Conservation (phyloP, 345 rosid genomes). For the Reutealis trisperma region DNA sequence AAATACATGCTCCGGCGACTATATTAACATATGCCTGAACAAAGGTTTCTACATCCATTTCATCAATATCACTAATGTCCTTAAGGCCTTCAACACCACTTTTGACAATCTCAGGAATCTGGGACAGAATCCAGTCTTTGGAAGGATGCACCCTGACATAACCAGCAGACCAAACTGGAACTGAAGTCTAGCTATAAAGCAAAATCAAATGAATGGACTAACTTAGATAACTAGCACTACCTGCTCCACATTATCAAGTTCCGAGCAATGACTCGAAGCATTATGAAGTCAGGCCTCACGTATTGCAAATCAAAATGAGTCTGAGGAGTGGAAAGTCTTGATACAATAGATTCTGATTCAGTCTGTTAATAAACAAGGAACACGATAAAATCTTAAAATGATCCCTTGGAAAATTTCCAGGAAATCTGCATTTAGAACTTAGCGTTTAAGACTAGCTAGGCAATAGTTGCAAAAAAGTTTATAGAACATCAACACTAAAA, state of each 20-base stretch:
- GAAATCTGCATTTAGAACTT: background rate
- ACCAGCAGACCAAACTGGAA: slow-evolving; percentile 26
- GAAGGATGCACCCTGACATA: slow-evolving; percentile 72
- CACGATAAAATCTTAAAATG: background rate
- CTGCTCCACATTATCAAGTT: slow-evolving; percentile 96
- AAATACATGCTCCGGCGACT: slow-evolving; percentile 90
- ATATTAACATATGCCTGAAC: slow-evolving; percentile 91
- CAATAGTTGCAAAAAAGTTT: slow-evolving; percentile 13
- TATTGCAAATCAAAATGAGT: slow-evolving; percentile 80
- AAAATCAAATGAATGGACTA: slow-evolving; percentile 17
- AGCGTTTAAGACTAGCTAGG: background rate
- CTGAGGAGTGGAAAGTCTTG: slow-evolving; percentile 83
- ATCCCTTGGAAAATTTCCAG: background rate
- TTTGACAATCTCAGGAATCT: slow-evolving; percentile 81
- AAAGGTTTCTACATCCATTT: slow-evolving; percentile 72
- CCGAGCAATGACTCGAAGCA: slow-evolving; percentile 98
- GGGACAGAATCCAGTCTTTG: slow-evolving; percentile 81
- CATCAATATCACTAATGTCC: slow-evolving; percentile 65
- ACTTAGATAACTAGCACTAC: slow-evolving; percentile 36
- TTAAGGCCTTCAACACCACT: slow-evolving; percentile 58
- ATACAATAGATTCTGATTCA: slow-evolving; percentile 71
- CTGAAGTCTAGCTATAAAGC: slow-evolving; percentile 20
- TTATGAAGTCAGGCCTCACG: slow-evolving; percentile 94
- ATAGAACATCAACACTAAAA: slow-evolving; percentile 16
- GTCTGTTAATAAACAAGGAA: slow-evolving; percentile 51